Base-by-base conservation (phyloP, 2,329 filamentous ascomycete genomes). In the Periconia digitata region DNA sequence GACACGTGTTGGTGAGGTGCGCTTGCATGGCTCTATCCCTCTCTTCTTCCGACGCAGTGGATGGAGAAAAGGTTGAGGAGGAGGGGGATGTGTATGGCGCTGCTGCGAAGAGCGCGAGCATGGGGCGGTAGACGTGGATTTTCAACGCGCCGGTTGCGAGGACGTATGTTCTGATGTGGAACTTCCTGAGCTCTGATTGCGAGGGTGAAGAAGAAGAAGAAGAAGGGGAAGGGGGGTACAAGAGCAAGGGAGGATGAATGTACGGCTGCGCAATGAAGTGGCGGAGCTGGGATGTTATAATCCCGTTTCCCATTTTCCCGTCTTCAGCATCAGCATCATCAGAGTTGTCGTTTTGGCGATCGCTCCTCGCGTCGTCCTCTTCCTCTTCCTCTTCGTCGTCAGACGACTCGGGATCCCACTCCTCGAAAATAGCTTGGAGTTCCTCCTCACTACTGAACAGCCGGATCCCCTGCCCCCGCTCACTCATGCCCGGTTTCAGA, bases 201-300 rank as follows among this genome's bases (percentile, higher is more conserved):
- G 38, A 20, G 12, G n/a, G 38, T 10, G 2, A 41, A 36, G 15
- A 29, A 36, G 21, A 2, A 43, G 47, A 7, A 36, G 29, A 15
- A 39, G 44, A 34, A 15, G 29, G 56, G 58, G 15, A 27, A 1
- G 58, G 57, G 1, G 61, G 75, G 22, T 77, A 79, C 2, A 92
- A 75, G 12, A 96, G 80, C 3, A 97, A 81, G 0, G 92, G 92
- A 1, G 87, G 89, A 69, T 95, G 83, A 62, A 99, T 92, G 72
- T 99, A 99, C 1, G 90, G 90, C 72, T 99, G 94, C 5, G 88
- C 92, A 63, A 97, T 85, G 74, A 99, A 99, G 75, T 99, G 92
- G 50, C 94, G 87, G 42, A 99, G 85, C 66, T 96, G 91, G 0
- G 89, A 94, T 3, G 92, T 90, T 47, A 90, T 87, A 56, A 96